Evolutionary conservation across 805 yeast species (phyloP).

Genomic region (Starmerella apis): DNA sequence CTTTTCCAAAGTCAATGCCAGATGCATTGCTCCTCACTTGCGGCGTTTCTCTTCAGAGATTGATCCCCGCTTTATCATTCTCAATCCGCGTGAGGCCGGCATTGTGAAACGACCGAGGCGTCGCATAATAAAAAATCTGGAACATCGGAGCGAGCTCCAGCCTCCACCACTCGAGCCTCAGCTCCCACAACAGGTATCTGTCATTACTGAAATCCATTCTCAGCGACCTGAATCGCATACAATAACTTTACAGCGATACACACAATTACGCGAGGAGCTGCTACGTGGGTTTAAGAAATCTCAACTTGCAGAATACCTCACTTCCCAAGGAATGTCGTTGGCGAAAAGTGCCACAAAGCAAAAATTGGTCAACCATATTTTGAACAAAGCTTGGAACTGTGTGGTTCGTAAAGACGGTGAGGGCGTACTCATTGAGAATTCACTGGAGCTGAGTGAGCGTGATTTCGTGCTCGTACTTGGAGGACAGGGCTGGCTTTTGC

Average conservation of each 20-base stretch:
- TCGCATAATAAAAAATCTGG: neutral
- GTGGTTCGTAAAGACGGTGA: slow-evolving; percentile 26
- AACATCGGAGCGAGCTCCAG: neutral
- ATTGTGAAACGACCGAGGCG: slow-evolving; percentile 2
- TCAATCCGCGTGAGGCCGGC: slow-evolving; percentile 19
- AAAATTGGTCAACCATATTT: slow-evolving; percentile 28
- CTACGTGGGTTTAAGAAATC: slow-evolving; percentile 25
- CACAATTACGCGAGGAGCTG: slow-evolving; percentile 24
- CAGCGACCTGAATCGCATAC: slow-evolving; percentile 14
- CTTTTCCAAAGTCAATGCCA: neutral
- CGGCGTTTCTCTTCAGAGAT: slow-evolving; percentile 2
- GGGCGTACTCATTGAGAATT: slow-evolving; percentile 32
- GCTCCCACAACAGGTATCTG: slow-evolving; percentile 5
- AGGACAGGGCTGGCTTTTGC: slow-evolving; percentile 35
- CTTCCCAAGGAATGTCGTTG: neutral
- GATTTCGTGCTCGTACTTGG: slow-evolving; percentile 38
- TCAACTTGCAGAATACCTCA: slow-evolving; percentile 25
- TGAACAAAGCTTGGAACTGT: slow-evolving; percentile 34
- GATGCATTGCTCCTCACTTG: neutral
- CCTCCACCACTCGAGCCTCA: slow-evolving; percentile 2
- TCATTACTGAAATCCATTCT: slow-evolving; percentile 15
- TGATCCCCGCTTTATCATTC: slow-evolving; percentile 9
- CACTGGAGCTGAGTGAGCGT: slow-evolving; percentile 31
- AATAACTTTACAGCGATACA: slow-evolving; percentile 13
- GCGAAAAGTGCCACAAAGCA: slow-evolving; percentile 15